Conservation (phyloP, 2,329 filamentous ascomycete species). For the Truncatella angustata region DNA sequence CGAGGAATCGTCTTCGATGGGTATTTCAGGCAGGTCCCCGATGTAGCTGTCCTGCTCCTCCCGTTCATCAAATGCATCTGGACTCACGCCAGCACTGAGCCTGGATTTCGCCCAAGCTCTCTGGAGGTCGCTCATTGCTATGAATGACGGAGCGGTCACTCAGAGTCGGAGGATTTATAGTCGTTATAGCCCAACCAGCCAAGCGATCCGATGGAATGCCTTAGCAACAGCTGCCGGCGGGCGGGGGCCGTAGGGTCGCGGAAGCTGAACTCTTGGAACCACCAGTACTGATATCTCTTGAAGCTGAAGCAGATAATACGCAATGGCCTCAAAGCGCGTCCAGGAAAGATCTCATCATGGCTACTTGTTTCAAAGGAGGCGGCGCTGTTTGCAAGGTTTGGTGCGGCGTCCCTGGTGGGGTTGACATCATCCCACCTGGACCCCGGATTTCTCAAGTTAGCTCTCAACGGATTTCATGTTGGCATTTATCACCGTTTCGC, state of each 20-base stretch:
- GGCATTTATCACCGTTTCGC: too few species aligned
- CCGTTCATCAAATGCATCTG: conserved; percentile 48
- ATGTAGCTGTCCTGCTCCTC: conserved; percentile 39
- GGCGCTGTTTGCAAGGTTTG: neutral
- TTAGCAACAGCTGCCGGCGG: too few species aligned
- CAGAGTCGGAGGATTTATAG: too few species aligned
- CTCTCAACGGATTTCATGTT: too few species aligned
- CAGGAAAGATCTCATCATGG: too few species aligned
- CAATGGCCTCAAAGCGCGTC: too few species aligned
- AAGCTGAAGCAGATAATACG: too few species aligned
- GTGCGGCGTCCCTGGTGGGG: conserved; percentile 4
- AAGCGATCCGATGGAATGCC: too few species aligned
- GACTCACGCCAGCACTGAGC: conserved; percentile 49
- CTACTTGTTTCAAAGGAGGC: neutral
- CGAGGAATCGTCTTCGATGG: conserved; percentile 66
- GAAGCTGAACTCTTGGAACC: too few species aligned
- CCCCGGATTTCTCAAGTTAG: neutral
- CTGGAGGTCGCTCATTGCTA: conserved; percentile 81
- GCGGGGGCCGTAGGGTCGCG: too few species aligned
- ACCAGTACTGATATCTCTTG: too few species aligned
- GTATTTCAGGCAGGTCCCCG: conserved; percentile 41
- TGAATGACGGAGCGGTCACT: too few species aligned
- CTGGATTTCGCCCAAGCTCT: conserved; percentile 76
- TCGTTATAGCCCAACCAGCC: neutral
- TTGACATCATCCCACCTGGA: conserved; percentile 12